Percentiles rank a stretch among this genome's conserved stretches.
These are phyloP conservation scores for Domatiomyces catenatus DNA, from an alignment of 2,329 filamentous ascomycete species.

Conservation along the genomic window DNA sequence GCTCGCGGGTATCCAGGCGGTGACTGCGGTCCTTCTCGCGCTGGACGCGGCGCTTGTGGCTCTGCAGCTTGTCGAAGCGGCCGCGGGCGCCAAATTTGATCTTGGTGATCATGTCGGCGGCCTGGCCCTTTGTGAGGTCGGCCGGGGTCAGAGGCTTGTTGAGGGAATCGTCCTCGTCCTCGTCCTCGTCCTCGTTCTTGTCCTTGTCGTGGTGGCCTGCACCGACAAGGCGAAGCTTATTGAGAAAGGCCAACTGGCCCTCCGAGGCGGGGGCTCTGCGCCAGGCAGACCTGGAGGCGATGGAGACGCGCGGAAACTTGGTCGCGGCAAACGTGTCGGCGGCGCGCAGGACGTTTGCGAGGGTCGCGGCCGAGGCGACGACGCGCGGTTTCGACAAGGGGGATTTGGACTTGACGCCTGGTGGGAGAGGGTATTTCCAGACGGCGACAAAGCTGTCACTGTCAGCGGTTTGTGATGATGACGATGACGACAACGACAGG, in stretches of 20 bases:
- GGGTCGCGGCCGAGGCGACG: constrained; percentile 49
- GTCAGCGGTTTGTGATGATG: not conserved
- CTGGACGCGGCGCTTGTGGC: constrained; percentile 34
- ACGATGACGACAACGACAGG: constrained; percentile 3
- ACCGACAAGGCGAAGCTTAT: constrained; percentile 28
- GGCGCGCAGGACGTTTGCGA: constrained; percentile 64
- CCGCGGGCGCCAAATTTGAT: constrained; percentile 66
- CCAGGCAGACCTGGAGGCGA: constrained; percentile 55
- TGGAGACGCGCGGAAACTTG: constrained; percentile 51
- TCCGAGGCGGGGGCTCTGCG: constrained; percentile 46
- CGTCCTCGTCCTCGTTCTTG: constrained; percentile 5
- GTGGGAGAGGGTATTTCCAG: constrained; percentile 14
- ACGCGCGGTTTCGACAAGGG: constrained; percentile 55
- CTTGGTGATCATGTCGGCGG: constrained; percentile 84
- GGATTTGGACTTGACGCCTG: constrained; percentile 20
- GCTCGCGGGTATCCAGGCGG: constrained; percentile 22
- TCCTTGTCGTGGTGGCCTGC: no score
- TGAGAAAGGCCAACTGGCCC: constrained; percentile 32
- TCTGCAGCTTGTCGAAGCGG: constrained; percentile 41
- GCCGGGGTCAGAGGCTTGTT: constrained; percentile 30
- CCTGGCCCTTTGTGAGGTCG: constrained; percentile 62
- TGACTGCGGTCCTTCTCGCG: constrained; percentile 23
- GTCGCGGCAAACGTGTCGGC: constrained; percentile 65
- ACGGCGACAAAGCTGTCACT: constrained; percentile 8
- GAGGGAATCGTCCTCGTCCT: constrained; percentile 2